Base-by-base conservation (phyloP, 768 basidiomycete genomes). In the Panaeolus cyanescens region DNA sequence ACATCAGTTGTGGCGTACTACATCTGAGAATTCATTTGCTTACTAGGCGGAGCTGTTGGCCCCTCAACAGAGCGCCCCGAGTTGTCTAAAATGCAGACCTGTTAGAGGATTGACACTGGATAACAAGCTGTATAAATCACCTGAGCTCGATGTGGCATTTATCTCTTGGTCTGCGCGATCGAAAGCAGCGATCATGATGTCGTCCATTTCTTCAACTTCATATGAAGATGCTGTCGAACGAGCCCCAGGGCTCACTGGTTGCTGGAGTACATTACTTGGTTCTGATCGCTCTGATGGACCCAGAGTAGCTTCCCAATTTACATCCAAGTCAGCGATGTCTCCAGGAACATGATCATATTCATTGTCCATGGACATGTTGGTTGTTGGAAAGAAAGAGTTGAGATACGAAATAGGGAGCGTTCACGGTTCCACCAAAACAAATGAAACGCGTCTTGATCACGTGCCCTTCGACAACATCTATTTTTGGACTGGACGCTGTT, bases 321-420 rank as follows among this genome's bases (percentile, higher is more conserved):
- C 77, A 61, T 80, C 83, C 63, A 85, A 45, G 15, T 79, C 80
- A 3, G 79, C 79, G 60, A 87, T 83, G 22, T 82, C 80, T 66
- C 88, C 87, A 0, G 80, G 80, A 32, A 85, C 60, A 56, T 71
- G 65, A 64, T 84, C 84, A 59, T 83, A 90, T 58, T 86, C 81
- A 66, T 88, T 84, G 58, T 76, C 75, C 45, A 50, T 50, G 30
- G 77, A 75, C 74, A 78, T 77, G 32, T 13, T 30, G 32, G 12
- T 17, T 17, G 8, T 40, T 20, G 6, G 39, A 42, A 42, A 17
- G 19, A 39, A 20, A 22, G 10, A 42, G 39, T 42, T 50, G 45
- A 28, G 45, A 50, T 22, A 25, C 15, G 45, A 50, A 3, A 2
- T 25, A 6, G 33, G 9, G 10, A 6, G 15, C 25, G 13, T 22